These are phyloP conservation scores for Phlebopus sp. DNA, from an alignment of 1,284 basidiomycete species.

Conservation along the genomic window DNA sequence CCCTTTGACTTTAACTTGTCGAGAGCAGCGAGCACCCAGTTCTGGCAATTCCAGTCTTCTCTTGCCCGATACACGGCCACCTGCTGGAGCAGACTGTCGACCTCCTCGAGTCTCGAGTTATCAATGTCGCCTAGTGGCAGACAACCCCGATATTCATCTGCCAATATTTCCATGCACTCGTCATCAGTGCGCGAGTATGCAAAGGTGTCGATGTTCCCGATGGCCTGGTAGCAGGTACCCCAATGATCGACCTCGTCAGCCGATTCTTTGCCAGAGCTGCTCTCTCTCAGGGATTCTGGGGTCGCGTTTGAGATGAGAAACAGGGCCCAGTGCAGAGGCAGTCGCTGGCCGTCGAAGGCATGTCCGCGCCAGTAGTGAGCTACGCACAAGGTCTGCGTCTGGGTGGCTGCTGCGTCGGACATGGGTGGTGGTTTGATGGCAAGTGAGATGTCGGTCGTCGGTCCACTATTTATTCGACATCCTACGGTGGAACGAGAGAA, in stretches of 20 bases:
- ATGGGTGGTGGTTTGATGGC: conserved; percentile 10
- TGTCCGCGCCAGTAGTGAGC: conserved; percentile 31
- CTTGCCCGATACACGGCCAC: conserved; percentile 22
- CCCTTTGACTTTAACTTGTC: conserved; percentile 21
- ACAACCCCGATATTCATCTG: conserved; percentile 26
- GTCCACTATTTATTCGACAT: conserved; percentile 5
- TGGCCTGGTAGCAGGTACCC: conserved; percentile 29
- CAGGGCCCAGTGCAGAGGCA: conserved; percentile 32
- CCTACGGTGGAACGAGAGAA: conserved; percentile 10
- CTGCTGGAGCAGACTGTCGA: conserved; percentile 22
- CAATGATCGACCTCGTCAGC: conserved; percentile 28
- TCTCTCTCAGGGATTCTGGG: conserved; percentile 17
- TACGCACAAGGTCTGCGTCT: conserved; percentile 27
- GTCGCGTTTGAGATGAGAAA: conserved; percentile 27
- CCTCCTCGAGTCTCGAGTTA: conserved; percentile 11
- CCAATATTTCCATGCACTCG: conserved; percentile 33
- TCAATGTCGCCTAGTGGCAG: conserved; percentile 25
- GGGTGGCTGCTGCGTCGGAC: conserved; percentile 17
- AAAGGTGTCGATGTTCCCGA: conserved; percentile 30
- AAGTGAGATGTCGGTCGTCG: not conserved
- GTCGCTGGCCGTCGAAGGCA: conserved; percentile 19
- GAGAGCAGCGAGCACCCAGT: conserved; percentile 27
- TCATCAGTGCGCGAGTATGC: conserved; percentile 26
- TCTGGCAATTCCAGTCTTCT: conserved; percentile 34
- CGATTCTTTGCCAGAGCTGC: conserved; percentile 22